These are phyloP conservation scores for Teratosphaeria destructans DNA, from an alignment of 2,329 filamentous ascomycete genomes.

Conservation along the genomic window DNA sequence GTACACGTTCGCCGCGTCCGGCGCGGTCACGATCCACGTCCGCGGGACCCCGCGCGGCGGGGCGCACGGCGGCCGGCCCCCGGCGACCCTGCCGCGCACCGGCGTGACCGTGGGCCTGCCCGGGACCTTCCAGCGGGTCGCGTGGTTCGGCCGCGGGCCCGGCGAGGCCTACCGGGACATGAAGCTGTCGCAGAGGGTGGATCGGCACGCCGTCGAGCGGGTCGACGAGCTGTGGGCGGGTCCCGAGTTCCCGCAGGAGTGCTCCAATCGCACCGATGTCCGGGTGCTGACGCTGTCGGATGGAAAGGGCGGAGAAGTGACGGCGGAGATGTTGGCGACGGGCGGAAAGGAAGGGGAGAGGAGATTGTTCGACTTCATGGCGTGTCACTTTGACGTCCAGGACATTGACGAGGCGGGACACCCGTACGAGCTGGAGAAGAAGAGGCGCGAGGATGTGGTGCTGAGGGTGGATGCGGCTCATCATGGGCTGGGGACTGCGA, in stretches of 20 bases:
- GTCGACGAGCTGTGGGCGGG: constrained; percentile 44
- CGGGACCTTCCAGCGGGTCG: constrained; percentile 36
- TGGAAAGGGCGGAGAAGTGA: constrained; percentile 7
- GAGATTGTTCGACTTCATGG: constrained; percentile 40
- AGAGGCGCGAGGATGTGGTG: constrained; percentile 44
- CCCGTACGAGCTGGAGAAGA: constrained; percentile 50
- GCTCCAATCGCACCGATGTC: constrained; percentile 52
- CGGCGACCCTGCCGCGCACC: constrained; percentile 49
- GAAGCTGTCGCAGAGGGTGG: constrained; percentile 48
- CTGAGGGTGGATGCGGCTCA: constrained; percentile 52
- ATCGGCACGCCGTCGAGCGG: constrained; percentile 17
- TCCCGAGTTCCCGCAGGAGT: constrained; percentile 61
- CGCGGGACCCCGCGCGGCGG: constrained; percentile 26
- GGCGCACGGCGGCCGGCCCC: constrained; percentile 37
- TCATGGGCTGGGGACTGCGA: constrained; percentile 53
- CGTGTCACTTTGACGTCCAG: constrained; percentile 42
- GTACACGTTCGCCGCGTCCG: constrained; percentile 42
- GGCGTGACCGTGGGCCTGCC: constrained; percentile 49
- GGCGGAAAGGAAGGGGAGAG: constrained; percentile 7
- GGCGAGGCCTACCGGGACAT: constrained; percentile 59
- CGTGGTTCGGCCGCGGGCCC: constrained; percentile 55
- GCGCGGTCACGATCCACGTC: constrained; percentile 38
- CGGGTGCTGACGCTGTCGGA: constrained; percentile 40
- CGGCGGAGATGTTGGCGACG: constrained; percentile 19
- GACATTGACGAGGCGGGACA: constrained; percentile 51